Base-by-base conservation (phyloP, 495 filamentous ascomycete species). In the Aspergillus affinis region DNA sequence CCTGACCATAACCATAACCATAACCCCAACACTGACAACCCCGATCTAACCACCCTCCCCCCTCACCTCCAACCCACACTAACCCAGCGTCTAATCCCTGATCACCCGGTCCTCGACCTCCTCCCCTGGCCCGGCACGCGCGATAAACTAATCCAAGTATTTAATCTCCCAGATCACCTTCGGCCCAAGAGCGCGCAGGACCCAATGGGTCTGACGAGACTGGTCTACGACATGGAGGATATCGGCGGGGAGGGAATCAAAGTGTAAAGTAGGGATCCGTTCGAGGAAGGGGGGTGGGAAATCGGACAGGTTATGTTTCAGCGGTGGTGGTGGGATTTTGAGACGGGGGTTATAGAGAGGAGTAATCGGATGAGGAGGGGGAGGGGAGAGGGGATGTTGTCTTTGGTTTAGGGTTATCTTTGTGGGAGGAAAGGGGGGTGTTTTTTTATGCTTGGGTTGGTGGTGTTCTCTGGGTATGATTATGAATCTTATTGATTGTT, bases 311-410 rank as follows among this genome's bases (percentile, higher is more conserved):
- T 70, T 51, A 59, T 81, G 47, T 82, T 79, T 68, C 67, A 75
- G 60, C 68, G 73, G 56, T 82, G 80, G 81, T 82, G 80, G 78
- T 83, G 78, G 71, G 63, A 78, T 20, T 75, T 84, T 53, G 81
- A 83, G 58, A 62, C 62, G 29, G 63, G 60, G 18, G 60, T 80
- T 32, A 54, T 82, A 6, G 71, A 75, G 48, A 62, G 64, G 21
- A 75, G 74, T 62, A 82, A 84, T 63, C 59, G 65, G 44, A 69
- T 66, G 69, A 64, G 78, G 56, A 66, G 48, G 27, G 61, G 45
- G 27, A 65, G 67, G 62, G 71, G 67, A 3, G 49, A 61, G 48
- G 29, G 29, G 29, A 30, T 4, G 4, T 30, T 30, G 29, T 4
- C 8, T 30, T 30, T 30, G 29, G 8, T 4, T 4, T 30, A 30